These are phyloP conservation scores for Eimeria sp. DNA, from an alignment of 169 alveolate species.

Conservation along the genomic window DNA sequence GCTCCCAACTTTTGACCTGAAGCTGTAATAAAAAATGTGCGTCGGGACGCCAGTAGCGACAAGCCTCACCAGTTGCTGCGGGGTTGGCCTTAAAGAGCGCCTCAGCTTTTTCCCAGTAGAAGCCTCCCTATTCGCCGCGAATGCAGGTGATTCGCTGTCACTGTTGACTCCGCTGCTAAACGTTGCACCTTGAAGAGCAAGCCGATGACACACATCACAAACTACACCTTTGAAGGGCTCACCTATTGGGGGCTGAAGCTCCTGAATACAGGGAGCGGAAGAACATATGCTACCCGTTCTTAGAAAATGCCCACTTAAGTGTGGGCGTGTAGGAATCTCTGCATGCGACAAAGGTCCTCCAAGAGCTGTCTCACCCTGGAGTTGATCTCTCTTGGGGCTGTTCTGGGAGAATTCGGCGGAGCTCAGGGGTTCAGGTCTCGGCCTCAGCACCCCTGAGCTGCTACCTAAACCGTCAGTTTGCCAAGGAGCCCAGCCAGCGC, in stretches of 20 bases:
- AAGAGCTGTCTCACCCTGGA: constrained; percentile 20
- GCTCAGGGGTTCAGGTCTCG: constrained; percentile 43
- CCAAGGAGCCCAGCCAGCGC: constrained; percentile 66
- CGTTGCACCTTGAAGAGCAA: constrained; percentile 9
- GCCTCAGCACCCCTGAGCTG: constrained; percentile 41
- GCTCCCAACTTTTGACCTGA: not conserved
- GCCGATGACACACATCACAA: not conserved
- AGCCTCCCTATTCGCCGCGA: constrained; percentile 34
- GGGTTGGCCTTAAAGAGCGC: constrained; percentile 94
- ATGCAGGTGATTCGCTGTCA: constrained; percentile 70
- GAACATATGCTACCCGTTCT: not conserved
- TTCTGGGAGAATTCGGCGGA: constrained; percentile 45
- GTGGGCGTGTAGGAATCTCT: not conserved
- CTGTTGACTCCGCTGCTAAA: constrained; percentile 67
- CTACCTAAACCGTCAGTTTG: constrained; percentile 54
- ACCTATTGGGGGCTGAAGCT: not conserved
- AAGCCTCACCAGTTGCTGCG: constrained; percentile 92
- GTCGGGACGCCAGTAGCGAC: not conserved
- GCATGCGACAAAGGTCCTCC: not conserved
- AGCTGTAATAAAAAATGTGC: not conserved
- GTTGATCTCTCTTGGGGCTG: constrained; percentile 44
- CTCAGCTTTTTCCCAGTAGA: constrained; percentile 82
- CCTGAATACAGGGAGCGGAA: not conserved
- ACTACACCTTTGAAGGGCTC: not conserved
- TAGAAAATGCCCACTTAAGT: not conserved